These are phyloP conservation scores for Moesziomyces antarcticus DNA, from an alignment of 1,284 basidiomycete species.

Conservation along the genomic window DNA sequence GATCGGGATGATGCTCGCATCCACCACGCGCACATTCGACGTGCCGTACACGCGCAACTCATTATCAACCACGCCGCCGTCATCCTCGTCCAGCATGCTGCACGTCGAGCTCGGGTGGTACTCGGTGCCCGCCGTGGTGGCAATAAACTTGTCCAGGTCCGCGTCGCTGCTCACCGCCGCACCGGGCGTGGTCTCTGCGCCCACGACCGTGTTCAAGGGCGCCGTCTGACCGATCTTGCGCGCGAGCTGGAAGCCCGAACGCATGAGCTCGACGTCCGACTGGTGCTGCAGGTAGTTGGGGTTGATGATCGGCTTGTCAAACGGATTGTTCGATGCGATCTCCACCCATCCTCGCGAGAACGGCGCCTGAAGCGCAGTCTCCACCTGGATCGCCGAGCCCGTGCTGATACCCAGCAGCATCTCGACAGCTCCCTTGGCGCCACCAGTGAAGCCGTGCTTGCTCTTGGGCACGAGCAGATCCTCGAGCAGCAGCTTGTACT, in stretches of 20 bases:
- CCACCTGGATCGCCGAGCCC: slow-evolving; percentile 40
- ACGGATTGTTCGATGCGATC: slow-evolving; percentile 47
- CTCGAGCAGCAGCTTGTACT: slow-evolving; percentile 46
- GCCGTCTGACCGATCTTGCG: slow-evolving; percentile 44
- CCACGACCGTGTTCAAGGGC: slow-evolving; percentile 31
- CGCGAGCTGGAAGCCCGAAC: slow-evolving; percentile 51
- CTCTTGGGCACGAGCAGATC: slow-evolving; percentile 25
- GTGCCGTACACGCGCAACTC: slow-evolving; percentile 76
- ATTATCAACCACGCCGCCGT: slow-evolving; percentile 77
- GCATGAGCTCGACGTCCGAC: slow-evolving; percentile 53
- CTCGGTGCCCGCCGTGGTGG: slow-evolving; percentile 41
- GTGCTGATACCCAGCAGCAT: slow-evolving; percentile 55
- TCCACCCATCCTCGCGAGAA: slow-evolving; percentile 61
- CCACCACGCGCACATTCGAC: slow-evolving; percentile 73
- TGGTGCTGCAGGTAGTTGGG: slow-evolving; percentile 55
- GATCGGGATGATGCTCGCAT: slow-evolving; percentile 66
- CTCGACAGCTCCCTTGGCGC: slow-evolving; percentile 51
- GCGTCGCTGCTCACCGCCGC: slow-evolving; percentile 30
- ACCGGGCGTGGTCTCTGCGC: slow-evolving; percentile 38
- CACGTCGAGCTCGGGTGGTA: slow-evolving; percentile 73
- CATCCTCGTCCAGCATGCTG: slow-evolving; percentile 74
- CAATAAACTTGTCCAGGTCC: slow-evolving; percentile 50
- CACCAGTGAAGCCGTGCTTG: slow-evolving; percentile 32
- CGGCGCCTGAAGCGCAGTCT: slow-evolving; percentile 59
- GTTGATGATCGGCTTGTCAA: slow-evolving; percentile 55